phyloP scores from a whole-genome alignment of 768 basidiomycete species.

The Mycena indigotica region DNA sequence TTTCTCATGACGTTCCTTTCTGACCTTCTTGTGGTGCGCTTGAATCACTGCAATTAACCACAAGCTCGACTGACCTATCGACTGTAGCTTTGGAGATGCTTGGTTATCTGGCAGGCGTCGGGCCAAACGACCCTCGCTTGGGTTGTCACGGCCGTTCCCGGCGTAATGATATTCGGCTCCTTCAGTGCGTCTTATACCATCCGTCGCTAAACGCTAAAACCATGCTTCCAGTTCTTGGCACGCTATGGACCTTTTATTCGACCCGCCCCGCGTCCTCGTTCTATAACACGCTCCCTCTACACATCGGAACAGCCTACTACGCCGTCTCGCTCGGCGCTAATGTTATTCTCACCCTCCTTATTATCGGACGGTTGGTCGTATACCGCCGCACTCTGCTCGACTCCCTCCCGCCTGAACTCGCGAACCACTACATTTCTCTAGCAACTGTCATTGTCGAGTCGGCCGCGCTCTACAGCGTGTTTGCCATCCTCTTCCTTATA shows the following conservation, averaged over 20 bases:
- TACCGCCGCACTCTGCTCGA: constrained; percentile 33
- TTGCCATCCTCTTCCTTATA: constrained; percentile 42
- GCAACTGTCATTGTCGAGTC: constrained; percentile 44
- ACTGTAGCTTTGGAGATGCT: constrained; percentile 47
- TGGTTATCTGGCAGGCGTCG: constrained; percentile 46
- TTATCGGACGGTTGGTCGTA: constrained; percentile 36
- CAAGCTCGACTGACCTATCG: not conserved
- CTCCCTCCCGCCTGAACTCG: constrained; percentile 37
- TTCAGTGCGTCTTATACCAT: constrained; percentile 36
- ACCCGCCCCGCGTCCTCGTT: constrained; percentile 43
- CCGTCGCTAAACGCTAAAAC: no score
- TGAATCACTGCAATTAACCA: no score
- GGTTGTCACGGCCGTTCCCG: constrained; percentile 38
- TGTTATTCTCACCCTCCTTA: constrained; percentile 44
- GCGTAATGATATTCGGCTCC: constrained; percentile 39
- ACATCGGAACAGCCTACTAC: constrained; percentile 42
- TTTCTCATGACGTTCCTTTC: constrained; percentile 46
- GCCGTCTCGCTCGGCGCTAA: constrained; percentile 43
- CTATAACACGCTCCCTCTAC: constrained; percentile 37
- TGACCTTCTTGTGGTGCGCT: constrained; percentile 45
- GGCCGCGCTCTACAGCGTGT: constrained; percentile 46
- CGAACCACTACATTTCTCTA: constrained; percentile 39
- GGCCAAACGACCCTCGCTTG: constrained; percentile 33
- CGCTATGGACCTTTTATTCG: constrained; percentile 45
- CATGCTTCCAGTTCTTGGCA: constrained; percentile 42